A percentile compares a stretch with the other conserved stretches of the same genome.
phyloP scores from a whole-genome alignment of 148 eudicot genomes.

The Camellia japonica region DNA sequence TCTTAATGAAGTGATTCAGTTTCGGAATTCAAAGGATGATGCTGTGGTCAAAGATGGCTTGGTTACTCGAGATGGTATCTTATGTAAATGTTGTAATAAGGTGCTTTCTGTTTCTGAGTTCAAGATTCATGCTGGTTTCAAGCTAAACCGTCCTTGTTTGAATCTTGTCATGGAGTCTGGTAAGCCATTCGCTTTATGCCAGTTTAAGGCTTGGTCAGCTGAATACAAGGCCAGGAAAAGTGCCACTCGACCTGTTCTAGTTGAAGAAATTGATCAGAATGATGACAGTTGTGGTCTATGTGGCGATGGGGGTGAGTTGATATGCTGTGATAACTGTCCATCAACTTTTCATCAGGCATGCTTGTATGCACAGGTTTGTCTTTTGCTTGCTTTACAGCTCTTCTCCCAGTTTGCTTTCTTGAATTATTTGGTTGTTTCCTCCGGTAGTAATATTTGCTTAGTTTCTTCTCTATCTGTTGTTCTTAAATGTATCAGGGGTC shows the following conservation, averaged over 20 bases:
- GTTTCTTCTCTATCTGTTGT: background rate
- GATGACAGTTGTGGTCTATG: conserved; percentile 97
- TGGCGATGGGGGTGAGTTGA: conserved; percentile 93
- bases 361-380: conserved; percentile 73
- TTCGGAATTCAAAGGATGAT: conserved; percentile 56
- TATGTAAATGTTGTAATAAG: conserved; percentile 71
- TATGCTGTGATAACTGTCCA: conserved; percentile 96
- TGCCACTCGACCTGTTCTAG: conserved; percentile 39
- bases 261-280: conserved; percentile 67
- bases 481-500: background rate
- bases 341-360: conserved; percentile 91
- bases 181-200: conserved; percentile 68
- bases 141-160: conserved; percentile 54
- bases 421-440: background rate
- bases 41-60: conserved; percentile 72
- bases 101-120: conserved; percentile 66
- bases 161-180: conserved; percentile 89
- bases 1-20: conserved; percentile 66
- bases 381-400: conserved; percentile 7
- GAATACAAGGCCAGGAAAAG: conserved; percentile 77
- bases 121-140: conserved; percentile 76
- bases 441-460: too few species aligned
- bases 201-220: conserved; percentile 95
- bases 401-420: background rate
- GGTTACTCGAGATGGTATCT: conserved; percentile 67